These are phyloP conservation scores for Metschnikowia cubensis DNA, from an alignment of 805 yeast species.

Conservation along the genomic window DNA sequence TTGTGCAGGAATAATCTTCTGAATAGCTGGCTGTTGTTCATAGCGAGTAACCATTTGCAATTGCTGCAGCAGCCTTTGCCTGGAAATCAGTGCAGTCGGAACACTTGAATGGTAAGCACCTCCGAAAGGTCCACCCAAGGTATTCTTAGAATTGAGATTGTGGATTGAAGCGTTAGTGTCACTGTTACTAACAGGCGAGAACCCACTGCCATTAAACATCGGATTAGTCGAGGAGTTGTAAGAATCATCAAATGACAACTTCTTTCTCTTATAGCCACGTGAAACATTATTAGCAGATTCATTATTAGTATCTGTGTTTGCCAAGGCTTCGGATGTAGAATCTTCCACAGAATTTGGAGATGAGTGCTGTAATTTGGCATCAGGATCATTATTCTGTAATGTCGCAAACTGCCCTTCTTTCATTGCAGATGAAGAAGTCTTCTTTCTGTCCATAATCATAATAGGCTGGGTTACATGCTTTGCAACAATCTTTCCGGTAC, in stretches of 20 bases:
- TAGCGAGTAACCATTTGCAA: constrained; percentile 11
- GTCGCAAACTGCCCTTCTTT: constrained; percentile 10
- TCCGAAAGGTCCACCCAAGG: background rate
- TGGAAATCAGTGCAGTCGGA: constrained; percentile 10
- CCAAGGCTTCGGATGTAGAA: constrained; percentile 51
- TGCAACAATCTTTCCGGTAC: constrained; percentile 61
- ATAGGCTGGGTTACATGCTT: constrained; percentile 68
- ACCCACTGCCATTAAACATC: constrained; percentile 39
- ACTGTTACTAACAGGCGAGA: constrained; percentile 44
- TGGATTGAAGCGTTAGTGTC: constrained; percentile 36
- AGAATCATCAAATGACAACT: constrained; percentile 46
- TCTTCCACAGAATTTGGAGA: constrained; percentile 64
- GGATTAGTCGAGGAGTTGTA: constrained; percentile 32
- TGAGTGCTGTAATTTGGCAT: background rate
- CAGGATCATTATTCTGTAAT: constrained; percentile 33
- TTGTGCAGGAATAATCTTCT: constrained; percentile 88
- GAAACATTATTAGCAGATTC: constrained; percentile 17
- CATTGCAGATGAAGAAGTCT: constrained; percentile 37
- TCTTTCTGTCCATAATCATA: constrained; percentile 93
- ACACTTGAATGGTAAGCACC: constrained; percentile 1
- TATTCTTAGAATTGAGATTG: constrained; percentile 13
- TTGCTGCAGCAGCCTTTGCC: constrained; percentile 17
- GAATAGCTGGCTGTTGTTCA: constrained; percentile 40
- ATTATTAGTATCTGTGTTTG: constrained; percentile 31
- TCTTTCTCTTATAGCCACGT: constrained; percentile 46